Conservation (phyloP, 139 green algal genomes). For the Chlorella ohadii region DNA sequence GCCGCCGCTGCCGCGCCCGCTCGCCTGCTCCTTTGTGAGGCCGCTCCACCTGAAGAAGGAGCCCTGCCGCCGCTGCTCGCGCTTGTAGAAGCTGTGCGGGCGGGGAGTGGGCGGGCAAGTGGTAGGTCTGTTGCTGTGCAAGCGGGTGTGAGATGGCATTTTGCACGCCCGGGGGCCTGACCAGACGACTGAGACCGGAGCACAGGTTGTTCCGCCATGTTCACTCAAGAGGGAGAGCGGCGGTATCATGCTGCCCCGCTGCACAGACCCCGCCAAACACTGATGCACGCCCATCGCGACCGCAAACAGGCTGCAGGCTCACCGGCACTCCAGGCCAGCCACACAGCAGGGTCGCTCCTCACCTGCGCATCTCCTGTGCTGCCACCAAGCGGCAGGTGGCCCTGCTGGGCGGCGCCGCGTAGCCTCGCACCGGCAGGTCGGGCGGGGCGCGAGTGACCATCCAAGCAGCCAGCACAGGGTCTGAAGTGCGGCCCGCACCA, state of each 20-base stretch:
- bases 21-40: constrained; percentile 1
- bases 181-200: too few species aligned
- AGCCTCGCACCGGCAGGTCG: constrained; percentile 17
- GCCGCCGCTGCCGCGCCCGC: background rate
- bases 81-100: constrained; percentile 3
- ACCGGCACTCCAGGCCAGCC: background rate
- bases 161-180: background rate
- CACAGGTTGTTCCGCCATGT: too few species aligned
- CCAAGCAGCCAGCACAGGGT: constrained; percentile 5
- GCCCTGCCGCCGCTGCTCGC: constrained; percentile 1
- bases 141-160: background rate
- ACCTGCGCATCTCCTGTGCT: constrained; percentile 31
- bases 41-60: constrained; percentile 2
- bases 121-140: background rate
- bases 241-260: too few species aligned
- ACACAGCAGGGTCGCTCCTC: background rate
- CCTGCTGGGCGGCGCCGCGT: background rate
- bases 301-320: too few species aligned
- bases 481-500: background rate
- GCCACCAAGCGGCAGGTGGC: constrained; percentile 17
- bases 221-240: too few species aligned
- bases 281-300: too few species aligned
- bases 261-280: too few species aligned
- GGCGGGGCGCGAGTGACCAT: constrained; percentile 12
- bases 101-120: background rate